Conservation (phyloP, 2,329 filamentous ascomycete genomes). For the Juglanconis juglandina region DNA sequence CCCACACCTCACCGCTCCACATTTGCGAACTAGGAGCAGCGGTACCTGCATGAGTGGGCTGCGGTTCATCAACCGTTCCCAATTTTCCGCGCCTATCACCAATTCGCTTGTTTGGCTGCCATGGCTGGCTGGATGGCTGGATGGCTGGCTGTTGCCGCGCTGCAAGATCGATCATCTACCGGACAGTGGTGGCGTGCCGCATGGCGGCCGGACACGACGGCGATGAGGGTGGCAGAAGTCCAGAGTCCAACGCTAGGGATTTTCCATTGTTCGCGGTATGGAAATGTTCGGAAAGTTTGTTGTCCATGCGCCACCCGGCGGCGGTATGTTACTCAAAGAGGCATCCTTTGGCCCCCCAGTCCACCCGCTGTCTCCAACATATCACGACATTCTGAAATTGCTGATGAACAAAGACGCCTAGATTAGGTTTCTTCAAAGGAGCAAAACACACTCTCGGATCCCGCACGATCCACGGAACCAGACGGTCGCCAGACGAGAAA, state of each 20-base stretch:
- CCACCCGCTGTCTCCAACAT: background rate
- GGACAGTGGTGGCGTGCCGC: background rate
- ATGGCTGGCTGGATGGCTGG: background rate
- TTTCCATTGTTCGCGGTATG: background rate
- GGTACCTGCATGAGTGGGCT: slow-evolving; percentile 11
- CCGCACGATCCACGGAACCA: background rate
- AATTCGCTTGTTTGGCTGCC: background rate
- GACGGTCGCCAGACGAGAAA: background rate
- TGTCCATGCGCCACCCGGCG: background rate
- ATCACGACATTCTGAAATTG: background rate
- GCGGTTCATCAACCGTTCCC: background rate
- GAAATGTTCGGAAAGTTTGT: background rate
- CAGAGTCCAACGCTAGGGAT: background rate
- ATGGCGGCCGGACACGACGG: background rate
- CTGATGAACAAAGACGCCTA: background rate
- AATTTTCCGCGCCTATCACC: background rate
- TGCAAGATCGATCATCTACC: slow-evolving; percentile 2
- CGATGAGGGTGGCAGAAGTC: background rate
- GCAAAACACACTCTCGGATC: background rate
- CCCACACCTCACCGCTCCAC: background rate
- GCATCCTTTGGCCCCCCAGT: background rate
- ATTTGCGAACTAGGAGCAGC: background rate
- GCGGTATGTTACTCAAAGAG: background rate
- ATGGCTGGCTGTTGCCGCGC: background rate
- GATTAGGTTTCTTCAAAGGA: background rate